phyloP scores from a whole-genome alignment of 1,284 basidiomycete species.

The Ustilago xerochloae region DNA sequence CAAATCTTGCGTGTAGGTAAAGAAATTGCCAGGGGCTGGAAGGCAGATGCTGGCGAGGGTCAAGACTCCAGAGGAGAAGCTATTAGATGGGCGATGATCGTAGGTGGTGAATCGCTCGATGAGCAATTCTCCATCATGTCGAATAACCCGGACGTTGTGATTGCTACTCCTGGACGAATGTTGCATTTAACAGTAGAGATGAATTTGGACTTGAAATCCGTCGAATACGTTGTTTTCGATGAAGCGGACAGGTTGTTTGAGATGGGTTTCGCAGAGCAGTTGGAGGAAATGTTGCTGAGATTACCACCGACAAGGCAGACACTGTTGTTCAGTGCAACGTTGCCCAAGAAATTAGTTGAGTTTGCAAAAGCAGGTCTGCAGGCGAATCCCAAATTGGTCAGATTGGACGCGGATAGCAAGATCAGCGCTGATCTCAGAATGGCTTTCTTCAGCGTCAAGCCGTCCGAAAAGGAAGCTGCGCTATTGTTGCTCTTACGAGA shows the following conservation, averaged over 20 bases:
- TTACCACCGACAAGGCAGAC: conserved; percentile 89
- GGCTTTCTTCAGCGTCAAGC: conserved; percentile 93
- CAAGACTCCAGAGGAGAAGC: conserved; percentile 73
- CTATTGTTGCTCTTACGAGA: conserved; percentile 85
- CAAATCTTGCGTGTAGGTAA: conserved; percentile 96
- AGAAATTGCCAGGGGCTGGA: conserved; percentile 80
- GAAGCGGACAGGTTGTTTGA: conserved; percentile 98
- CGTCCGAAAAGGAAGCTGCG: conserved; percentile 93
- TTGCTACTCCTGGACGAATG: conserved; percentile 93
- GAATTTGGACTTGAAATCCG: conserved; percentile 88
- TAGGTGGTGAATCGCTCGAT: conserved; percentile 94
- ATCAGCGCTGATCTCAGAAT: conserved; percentile 92
- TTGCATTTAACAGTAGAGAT: conserved; percentile 96
- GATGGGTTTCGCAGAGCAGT: conserved; percentile 93
- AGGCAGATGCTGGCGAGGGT: conserved; percentile 68
- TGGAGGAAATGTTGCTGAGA: conserved; percentile 89
- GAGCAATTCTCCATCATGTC: conserved; percentile 97
- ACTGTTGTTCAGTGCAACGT: conserved; percentile 92
- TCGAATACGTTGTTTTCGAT: conserved; percentile 94
- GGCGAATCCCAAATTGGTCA: conserved; percentile 90
- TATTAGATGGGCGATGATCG: conserved; percentile 91
- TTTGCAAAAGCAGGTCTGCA: conserved; percentile 93
- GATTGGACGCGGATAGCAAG: conserved; percentile 94
- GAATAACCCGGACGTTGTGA: conserved; percentile 78
- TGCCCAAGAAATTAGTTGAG: conserved; percentile 94